phyloP scores from a whole-genome alignment of 495 filamentous ascomycete species.

The Xylaria castorea region DNA sequence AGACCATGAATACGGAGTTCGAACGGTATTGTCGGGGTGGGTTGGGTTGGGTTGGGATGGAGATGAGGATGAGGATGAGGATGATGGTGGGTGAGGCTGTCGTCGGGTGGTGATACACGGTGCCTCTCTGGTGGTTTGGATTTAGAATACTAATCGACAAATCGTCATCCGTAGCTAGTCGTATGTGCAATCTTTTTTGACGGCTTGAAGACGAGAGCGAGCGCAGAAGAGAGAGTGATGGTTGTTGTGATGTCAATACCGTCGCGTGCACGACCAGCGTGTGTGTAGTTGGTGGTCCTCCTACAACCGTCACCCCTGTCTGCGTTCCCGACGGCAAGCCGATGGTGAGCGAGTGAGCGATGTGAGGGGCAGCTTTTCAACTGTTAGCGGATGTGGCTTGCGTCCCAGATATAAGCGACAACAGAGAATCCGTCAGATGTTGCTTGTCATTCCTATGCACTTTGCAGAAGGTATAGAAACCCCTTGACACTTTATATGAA shows the following conservation, averaged over 20 bases:
- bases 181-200: slow-evolving; percentile 4
- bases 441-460: neutral
- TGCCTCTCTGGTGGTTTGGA: neutral
- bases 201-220: neutral
- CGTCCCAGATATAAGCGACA: slow-evolving; percentile 6
- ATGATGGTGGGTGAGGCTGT: neutral
- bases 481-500: neutral
- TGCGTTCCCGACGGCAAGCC: slow-evolving; percentile 24
- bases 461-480: neutral
- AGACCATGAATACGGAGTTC: slow-evolving; percentile 67
- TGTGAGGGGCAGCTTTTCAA: slow-evolving; percentile 25
- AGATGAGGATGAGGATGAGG: neutral
- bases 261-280: slow-evolving; percentile 33
- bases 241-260: slow-evolving; percentile 30
- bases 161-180: neutral
- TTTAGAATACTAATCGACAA: neutral
- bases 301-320: slow-evolving; percentile 20
- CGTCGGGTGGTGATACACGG: slow-evolving; percentile 14
- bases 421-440: neutral
- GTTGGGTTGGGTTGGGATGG: slow-evolving; percentile 7
- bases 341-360: slow-evolving; percentile 20
- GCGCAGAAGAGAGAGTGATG: neutral
- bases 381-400: slow-evolving; percentile 12
- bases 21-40: slow-evolving; percentile 12
- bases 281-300: slow-evolving; percentile 18